Conservation (phyloP, 208 protist species). For the Leishmania aethiopica region DNA sequence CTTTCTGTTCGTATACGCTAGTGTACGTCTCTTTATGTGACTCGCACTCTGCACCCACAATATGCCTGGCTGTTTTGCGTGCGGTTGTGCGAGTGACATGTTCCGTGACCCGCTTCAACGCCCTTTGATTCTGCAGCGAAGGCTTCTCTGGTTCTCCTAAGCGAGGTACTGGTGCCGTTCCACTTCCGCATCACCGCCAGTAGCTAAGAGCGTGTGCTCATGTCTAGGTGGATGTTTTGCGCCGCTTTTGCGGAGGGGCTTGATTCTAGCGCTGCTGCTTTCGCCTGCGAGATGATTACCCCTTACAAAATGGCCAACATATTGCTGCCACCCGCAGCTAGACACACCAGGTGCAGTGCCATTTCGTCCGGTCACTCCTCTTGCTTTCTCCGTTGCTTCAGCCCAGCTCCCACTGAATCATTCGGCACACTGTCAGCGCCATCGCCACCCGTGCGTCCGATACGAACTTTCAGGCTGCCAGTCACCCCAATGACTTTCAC, state of each 20-base stretch:
- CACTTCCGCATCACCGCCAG: not conserved
- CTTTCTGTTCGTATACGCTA: not conserved
- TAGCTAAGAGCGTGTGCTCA: not conserved
- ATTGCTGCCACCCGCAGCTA: not conserved
- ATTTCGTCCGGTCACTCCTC: not conserved
- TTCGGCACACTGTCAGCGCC: not conserved
- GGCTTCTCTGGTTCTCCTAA: not conserved
- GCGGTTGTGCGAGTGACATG: not conserved
- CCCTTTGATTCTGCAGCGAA: not conserved
- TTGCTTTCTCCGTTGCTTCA: not conserved
- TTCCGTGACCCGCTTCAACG: not conserved
- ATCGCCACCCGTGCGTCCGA: not conserved
- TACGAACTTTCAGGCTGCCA: not conserved
- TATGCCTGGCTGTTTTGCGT: not conserved
- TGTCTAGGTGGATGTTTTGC: not conserved
- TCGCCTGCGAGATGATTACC: not conserved
- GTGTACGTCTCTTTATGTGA: not conserved
- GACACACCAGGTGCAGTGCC: not conserved
- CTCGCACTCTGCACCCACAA: not conserved
- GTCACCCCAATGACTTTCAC: not conserved
- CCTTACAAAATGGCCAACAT: not conserved
- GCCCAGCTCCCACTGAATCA: not conserved
- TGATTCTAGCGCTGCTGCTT: not conserved
- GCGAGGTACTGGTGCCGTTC: not conserved
- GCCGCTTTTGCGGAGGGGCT: not conserved